Percentiles rank a stretch among this genome's conserved stretches.
phyloP scores from a whole-genome alignment of 164 flowering plant genomes.

The Malania oleifera region DNA sequence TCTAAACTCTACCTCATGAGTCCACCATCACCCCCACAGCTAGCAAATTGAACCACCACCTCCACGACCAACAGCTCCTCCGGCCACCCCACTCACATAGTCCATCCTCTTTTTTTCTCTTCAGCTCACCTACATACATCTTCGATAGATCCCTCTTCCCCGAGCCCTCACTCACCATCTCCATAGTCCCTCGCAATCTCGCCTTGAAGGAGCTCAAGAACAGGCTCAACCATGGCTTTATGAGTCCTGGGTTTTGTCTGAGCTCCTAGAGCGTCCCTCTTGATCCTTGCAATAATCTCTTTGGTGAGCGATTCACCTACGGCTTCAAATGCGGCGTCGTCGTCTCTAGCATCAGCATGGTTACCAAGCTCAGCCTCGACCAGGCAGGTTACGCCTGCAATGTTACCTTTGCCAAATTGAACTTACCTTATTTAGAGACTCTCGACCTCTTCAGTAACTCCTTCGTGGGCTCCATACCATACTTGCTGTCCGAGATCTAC shows the following conservation, averaged over 20 bases:
- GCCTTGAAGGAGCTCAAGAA: conserved; percentile 46
- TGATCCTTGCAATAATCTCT: conserved; percentile 80
- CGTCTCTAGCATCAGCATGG: conserved; percentile 33
- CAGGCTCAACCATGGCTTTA: conserved; percentile 30
- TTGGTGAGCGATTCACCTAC: conserved; percentile 67
- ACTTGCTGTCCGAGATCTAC: conserved; percentile 40
- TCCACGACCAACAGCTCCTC: no score
- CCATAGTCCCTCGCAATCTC: no score
- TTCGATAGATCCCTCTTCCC: no score
- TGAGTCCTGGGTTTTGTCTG: conserved; percentile 67
- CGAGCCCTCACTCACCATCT: no score
- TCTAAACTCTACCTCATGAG: no score
- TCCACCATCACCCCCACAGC: no score
- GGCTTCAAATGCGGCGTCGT: conserved; percentile 71
- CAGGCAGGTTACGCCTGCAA: conserved; percentile 72
- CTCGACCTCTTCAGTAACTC: conserved; percentile 64
- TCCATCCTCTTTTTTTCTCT: no score
- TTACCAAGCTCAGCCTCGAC: conserved; percentile 85
- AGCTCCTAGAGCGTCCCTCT: conserved; percentile 69
- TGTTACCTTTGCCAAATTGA: conserved; percentile 35
- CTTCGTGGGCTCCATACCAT: conserved; percentile 58
- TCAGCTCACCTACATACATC: no score
- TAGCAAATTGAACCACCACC: no score
- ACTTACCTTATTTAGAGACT: conserved; percentile 53
- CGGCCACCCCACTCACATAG: no score